Percentiles rank a stretch among this genome's conserved stretches.
Evolutionary conservation across 2,329 filamentous ascomycete genomes (phyloP).

Genomic region (Colletotrichum gigasporum): DNA sequence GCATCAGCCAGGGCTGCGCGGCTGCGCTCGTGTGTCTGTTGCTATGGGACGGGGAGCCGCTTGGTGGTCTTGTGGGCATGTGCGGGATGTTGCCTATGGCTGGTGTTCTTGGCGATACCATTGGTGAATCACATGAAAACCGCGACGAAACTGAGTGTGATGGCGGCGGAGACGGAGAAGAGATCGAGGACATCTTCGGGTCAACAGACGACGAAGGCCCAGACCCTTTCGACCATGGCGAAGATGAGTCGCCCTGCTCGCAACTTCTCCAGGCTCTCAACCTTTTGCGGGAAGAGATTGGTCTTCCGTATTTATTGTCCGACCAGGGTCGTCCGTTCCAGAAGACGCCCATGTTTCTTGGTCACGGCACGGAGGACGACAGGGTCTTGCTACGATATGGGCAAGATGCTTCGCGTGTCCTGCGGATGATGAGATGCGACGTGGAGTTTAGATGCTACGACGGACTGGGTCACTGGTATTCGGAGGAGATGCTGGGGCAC

Average conservation of each 20-base stretch:
- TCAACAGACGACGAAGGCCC: not conserved
- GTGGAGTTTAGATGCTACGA: constrained; percentile 50
- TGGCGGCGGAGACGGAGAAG: not conserved
- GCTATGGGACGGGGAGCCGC: constrained; percentile 49
- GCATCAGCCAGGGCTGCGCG: constrained; percentile 65
- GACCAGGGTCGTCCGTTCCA: constrained; percentile 28
- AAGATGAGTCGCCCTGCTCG: not conserved
- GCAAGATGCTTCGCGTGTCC: constrained; percentile 40
- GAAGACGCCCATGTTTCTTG: constrained; percentile 53
- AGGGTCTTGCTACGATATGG: constrained; percentile 50
- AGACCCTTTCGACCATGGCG: not conserved
- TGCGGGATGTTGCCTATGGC: constrained; percentile 56
- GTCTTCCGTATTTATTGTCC: not conserved
- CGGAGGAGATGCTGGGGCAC: constrained; percentile 48
- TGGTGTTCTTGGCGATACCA: constrained; percentile 37
- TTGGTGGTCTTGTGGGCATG: constrained; percentile 53
- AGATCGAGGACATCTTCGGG: not conserved
- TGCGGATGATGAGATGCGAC: constrained; percentile 45
- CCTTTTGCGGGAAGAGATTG: constrained; percentile 11
- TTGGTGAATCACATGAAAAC: not conserved
- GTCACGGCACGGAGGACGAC: constrained; percentile 53
- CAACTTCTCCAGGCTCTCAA: not conserved
- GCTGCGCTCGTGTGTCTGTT: constrained; percentile 52
- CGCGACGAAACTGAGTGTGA: not conserved
- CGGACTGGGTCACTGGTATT: constrained; percentile 57